Percentiles rank a stretch among this genome's conserved stretches.
Evolutionary conservation across 352 stramenopile species (phyloP).

Genomic region (Pythium sp.): DNA sequence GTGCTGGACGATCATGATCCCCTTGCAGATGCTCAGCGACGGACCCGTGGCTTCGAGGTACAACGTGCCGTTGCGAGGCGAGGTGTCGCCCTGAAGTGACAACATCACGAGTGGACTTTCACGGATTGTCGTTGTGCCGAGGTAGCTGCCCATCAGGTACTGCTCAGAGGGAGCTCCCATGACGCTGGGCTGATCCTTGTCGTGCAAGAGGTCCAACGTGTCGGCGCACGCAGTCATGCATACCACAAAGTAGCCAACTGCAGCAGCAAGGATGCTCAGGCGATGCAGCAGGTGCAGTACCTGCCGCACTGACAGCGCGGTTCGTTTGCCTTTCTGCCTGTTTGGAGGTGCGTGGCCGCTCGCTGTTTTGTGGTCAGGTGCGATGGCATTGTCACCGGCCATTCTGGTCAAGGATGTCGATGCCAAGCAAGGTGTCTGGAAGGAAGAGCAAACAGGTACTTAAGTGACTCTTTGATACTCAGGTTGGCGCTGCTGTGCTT

Average conservation of each 20-base stretch:
- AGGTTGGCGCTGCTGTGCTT: too few relatives aligned
- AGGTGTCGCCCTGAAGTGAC: conserved; percentile 24
- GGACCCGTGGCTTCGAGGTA: conserved; percentile 33
- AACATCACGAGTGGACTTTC: conserved; percentile 31
- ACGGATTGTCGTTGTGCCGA: conserved; percentile 26
- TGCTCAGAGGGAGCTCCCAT: conserved; percentile 15
- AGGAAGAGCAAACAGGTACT: too few relatives aligned
- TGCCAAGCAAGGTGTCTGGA: too few relatives aligned
- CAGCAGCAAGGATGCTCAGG: not conserved
- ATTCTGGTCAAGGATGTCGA: too few relatives aligned
- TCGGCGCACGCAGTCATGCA: not conserved
- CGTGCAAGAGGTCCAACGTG: conserved; percentile 1
- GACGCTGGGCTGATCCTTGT: conserved; percentile 18
- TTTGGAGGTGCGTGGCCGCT: not conserved
- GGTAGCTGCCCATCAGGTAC: conserved; percentile 26
- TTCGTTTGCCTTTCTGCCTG: not conserved
- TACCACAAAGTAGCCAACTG: not conserved
- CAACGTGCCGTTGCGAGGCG: conserved; percentile 26
- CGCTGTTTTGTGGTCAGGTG: not conserved
- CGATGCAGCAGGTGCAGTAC: conserved; percentile 5
- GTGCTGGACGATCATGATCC: not conserved
- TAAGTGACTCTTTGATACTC: too few relatives aligned
- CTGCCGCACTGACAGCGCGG: not conserved
- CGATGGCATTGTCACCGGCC: too few relatives aligned
- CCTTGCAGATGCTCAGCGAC: conserved; percentile 9